Conservation (phyloP, 345 rosid genomes). For the Salix brachista region DNA sequence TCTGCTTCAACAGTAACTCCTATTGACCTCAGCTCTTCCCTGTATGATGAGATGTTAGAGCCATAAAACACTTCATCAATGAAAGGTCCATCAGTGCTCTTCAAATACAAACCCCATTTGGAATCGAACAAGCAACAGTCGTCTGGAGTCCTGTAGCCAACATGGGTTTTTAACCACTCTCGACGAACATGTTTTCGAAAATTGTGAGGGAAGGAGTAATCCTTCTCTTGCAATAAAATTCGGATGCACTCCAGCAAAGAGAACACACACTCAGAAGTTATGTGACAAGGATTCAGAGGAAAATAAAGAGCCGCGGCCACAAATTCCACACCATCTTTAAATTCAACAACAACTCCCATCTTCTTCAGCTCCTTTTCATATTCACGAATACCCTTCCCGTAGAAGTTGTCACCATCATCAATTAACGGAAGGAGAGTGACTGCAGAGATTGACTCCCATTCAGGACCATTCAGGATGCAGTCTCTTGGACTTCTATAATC, state of each 20-base stretch:
- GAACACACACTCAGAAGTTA: slow-evolving; percentile 29
- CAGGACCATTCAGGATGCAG: slow-evolving; percentile 48
- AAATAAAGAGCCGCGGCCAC: slow-evolving; percentile 40
- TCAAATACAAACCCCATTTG: slow-evolving; percentile 33
- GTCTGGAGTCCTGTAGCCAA: slow-evolving; percentile 47
- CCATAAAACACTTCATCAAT: slow-evolving; percentile 61
- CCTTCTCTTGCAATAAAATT: slow-evolving; percentile 22
- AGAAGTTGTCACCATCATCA: slow-evolving; percentile 44
- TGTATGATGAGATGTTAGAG: slow-evolving; percentile 22
- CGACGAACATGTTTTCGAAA: slow-evolving; percentile 32
- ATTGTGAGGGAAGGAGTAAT: slow-evolving; percentile 21
- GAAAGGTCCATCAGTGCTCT: slow-evolving; percentile 66
- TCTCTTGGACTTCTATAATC: slow-evolving; percentile 45
- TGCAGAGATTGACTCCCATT: slow-evolving; percentile 50
- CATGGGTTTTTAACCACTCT: slow-evolving; percentile 53
- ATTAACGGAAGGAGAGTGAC: slow-evolving; percentile 56
- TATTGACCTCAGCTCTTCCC: slow-evolving; percentile 37
- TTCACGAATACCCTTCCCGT: slow-evolving; percentile 40
- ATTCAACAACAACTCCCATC: slow-evolving; percentile 39
- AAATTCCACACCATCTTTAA: slow-evolving; percentile 44
- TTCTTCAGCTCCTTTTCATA: slow-evolving; percentile 44
- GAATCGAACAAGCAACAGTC: slow-evolving; percentile 44
- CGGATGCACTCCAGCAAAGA: slow-evolving; percentile 48
- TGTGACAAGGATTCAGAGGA: slow-evolving; percentile 23
- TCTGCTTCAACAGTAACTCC: slow-evolving; percentile 42